These are phyloP conservation scores for Aspergillus viridinutans DNA, from an alignment of 2,329 filamentous ascomycete genomes.

Conservation along the genomic window DNA sequence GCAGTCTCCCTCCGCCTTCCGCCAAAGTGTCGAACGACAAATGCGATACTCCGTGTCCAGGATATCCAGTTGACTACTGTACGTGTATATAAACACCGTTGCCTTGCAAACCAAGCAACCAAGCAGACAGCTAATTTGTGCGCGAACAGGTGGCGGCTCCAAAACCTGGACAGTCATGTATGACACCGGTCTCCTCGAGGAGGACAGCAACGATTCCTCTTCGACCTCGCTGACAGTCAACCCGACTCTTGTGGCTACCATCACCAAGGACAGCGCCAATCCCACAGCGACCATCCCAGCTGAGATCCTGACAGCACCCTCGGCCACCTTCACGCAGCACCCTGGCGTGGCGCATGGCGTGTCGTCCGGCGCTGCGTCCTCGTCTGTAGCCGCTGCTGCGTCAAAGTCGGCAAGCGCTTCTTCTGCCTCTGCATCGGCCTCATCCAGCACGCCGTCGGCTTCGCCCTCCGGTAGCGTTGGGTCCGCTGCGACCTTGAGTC, in stretches of 20 bases:
- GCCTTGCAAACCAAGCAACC: background rate
- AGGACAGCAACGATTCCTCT: background rate
- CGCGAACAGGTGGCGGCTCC: conserved; percentile 15
- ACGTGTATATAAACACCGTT: conserved; percentile 2
- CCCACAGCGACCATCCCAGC: background rate
- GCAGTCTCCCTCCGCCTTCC: conserved; percentile 12
- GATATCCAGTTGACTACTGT: conserved; percentile 20
- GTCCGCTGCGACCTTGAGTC: conserved; percentile 12
- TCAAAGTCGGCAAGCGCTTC: conserved; percentile 2
- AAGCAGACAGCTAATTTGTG: background rate
- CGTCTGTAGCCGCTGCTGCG: background rate
- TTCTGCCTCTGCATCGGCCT: conserved; percentile 1
- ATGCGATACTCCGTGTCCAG: conserved; percentile 18
- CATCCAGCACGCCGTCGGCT: conserved; percentile 1
- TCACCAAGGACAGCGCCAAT: conserved; percentile 2
- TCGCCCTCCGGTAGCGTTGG: conserved; percentile 11
- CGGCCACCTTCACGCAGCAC: background rate
- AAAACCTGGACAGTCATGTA: conserved; percentile 15
- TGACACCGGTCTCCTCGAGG: background rate
- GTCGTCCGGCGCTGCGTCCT: background rate
- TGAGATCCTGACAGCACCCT: conserved; percentile 16
- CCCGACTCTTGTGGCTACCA: conserved; percentile 8
- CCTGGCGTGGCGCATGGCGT: conserved; percentile 5
- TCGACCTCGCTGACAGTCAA: conserved; percentile 1
- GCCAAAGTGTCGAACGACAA: conserved; percentile 15